These are phyloP conservation scores for Diaporthe aspalathi DNA, from an alignment of 2,329 filamentous ascomycete species.

Conservation along the genomic window DNA sequence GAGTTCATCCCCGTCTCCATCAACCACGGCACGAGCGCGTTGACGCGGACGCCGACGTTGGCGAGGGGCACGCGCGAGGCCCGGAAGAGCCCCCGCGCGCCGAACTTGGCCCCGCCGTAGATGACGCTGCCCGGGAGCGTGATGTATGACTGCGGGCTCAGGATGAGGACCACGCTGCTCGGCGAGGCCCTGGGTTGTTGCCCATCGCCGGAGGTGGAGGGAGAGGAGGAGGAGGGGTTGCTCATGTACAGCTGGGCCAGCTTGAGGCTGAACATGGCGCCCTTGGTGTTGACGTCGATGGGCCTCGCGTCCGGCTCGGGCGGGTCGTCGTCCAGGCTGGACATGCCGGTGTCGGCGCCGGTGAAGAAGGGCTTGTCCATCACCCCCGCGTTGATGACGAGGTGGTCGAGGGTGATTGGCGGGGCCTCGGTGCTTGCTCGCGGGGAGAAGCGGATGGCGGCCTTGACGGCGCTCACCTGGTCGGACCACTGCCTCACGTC, in stretches of 20 bases:
- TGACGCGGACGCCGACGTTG: slow-evolving; percentile 12
- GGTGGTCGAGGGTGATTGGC: neutral
- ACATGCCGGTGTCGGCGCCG: neutral
- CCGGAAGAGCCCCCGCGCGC: neutral
- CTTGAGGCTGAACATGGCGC: slow-evolving; percentile 31
- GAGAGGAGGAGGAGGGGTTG: neutral
- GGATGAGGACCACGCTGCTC: slow-evolving; percentile 15
- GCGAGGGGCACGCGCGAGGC: slow-evolving; percentile 3
- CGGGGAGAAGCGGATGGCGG: slow-evolving; percentile 21
- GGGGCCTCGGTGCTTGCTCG: neutral
- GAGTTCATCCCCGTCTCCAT: slow-evolving; percentile 21
- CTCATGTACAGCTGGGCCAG: slow-evolving; percentile 26
- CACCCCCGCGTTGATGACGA: slow-evolving; percentile 26
- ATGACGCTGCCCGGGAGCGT: slow-evolving; percentile 14
- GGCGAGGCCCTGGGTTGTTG: neutral
- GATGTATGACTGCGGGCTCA: slow-evolving; percentile 5
- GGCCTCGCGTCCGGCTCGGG: slow-evolving; percentile 17
- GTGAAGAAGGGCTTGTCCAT: slow-evolving; percentile 20
- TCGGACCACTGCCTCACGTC: slow-evolving; percentile 9
- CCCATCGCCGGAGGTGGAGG: neutral
- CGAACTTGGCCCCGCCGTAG: slow-evolving; percentile 23
- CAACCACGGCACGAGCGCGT: slow-evolving; percentile 19
- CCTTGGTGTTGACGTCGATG: slow-evolving; percentile 26
- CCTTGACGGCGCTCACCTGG: slow-evolving; percentile 19
- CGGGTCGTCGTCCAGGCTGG: slow-evolving; percentile 17